Base-by-base conservation (phyloP, 208 protist genomes). In the Endotrypanum monterogeii region DNA sequence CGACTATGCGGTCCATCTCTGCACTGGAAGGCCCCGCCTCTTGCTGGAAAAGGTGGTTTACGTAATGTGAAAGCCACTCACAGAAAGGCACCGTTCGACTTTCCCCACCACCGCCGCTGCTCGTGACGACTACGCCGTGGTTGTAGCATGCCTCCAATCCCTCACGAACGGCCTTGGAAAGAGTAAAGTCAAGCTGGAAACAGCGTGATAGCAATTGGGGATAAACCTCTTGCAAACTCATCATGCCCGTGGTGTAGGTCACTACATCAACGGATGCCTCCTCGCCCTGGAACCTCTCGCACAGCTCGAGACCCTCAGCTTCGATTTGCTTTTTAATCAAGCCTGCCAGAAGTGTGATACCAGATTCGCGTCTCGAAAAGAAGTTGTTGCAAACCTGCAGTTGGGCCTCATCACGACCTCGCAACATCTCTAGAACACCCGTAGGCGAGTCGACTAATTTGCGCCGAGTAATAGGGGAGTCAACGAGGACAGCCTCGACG, bases 181-280 rank as follows among this genome's bases (percentile, higher is more conserved):
- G 74, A 32, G 79, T 78, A 51, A 83, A 81, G 73, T 96, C 71
- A 28, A 83, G 81, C 50, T 85, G 74, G 77, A 97, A 94, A 72
- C 87, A 92, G 18, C 79, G 74, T 30, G 78, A 69, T 46, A 94
- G 69, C 6, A 96, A 63, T 7, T 79, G 55, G 20, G 83, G 73
- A 72, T 86, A 95, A 32, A 90, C 86, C 66, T 95, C 89, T 62
- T 94, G 89, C 61, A 97, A 67, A 25, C 80, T 79, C 79, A 97
- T 89, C 77, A 94, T 91, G 9, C 79, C 84, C 30, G 67, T 74
- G n/a, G 92, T 54, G 79, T 89, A 97, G 32, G 71, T 73, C 28
- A 83, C 82, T 16, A 89, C 74, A 39, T 93, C 83, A 3, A 94
- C 77, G 14, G 82, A 70, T n/a, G 74, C 82, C 57, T 93, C 83